Percentiles rank a stretch among this genome's conserved stretches.
These are phyloP conservation scores for Termitomyces sp. DNA, from an alignment of 768 basidiomycete genomes.

Conservation along the genomic window DNA sequence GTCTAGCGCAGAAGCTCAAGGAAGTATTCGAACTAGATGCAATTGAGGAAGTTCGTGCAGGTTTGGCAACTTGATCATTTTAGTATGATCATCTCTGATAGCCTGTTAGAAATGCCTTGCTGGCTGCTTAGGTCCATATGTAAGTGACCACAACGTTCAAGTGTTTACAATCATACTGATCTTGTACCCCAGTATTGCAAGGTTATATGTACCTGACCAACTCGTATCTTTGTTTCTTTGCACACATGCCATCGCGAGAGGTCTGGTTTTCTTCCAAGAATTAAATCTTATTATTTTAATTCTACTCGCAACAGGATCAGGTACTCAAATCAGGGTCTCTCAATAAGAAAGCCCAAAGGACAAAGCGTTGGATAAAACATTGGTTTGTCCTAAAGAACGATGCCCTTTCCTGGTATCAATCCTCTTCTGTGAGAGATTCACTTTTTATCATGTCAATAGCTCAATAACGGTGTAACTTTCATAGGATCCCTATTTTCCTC, in stretches of 20 bases:
- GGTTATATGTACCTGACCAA: slow-evolving; percentile 97
- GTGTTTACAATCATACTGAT: background rate
- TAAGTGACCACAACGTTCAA: slow-evolving; percentile 38
- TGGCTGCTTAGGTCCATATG: slow-evolving; percentile 88
- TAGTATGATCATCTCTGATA: slow-evolving; percentile 2
- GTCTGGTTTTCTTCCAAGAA: slow-evolving; percentile 32
- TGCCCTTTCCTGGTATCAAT: slow-evolving; percentile 94
- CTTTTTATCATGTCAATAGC: background rate
- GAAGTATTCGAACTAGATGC: slow-evolving; percentile 82
- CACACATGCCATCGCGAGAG: slow-evolving; percentile 87
- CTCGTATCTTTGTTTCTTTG: slow-evolving; percentile 93
- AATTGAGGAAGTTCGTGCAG: slow-evolving; percentile 81
- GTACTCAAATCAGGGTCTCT: slow-evolving; percentile 89
- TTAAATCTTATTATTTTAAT: background rate
- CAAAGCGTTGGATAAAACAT: slow-evolving; percentile 89
- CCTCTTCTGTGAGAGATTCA: slow-evolving; percentile 64
- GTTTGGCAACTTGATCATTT: slow-evolving; percentile 32
- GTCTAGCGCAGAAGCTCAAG: slow-evolving; percentile 81
- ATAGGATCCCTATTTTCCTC: slow-evolving; percentile 96
- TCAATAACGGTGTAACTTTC: background rate
- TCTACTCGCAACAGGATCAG: slow-evolving; percentile 57
- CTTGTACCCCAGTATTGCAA: slow-evolving; percentile 64
- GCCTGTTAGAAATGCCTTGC: slow-evolving; percentile 77
- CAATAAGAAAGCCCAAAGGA: slow-evolving; percentile 81
- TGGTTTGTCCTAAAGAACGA: slow-evolving; percentile 98